Evolutionary conservation across 2,329 filamentous ascomycete species (phyloP).

Genomic region (Orbilia blumenaviensis): DNA sequence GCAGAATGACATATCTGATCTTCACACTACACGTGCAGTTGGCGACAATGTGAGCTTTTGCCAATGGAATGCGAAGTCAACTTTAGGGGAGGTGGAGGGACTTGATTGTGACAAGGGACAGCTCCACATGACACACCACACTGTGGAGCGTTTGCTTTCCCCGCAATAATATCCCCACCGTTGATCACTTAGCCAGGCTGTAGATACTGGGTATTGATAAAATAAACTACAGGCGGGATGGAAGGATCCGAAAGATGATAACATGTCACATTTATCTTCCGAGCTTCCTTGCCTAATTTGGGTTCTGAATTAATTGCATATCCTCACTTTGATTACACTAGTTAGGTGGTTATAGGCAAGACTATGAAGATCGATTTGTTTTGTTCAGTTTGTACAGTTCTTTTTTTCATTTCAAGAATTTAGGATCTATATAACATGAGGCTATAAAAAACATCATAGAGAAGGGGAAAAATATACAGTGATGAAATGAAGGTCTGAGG

Average conservation of each 20-base stretch:
- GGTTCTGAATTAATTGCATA: no score
- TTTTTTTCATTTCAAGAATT: constrained; percentile 21
- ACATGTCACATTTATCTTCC: neutral
- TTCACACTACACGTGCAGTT: constrained; percentile 10
- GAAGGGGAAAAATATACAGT: constrained; percentile 29
- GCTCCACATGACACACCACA: constrained; percentile 5
- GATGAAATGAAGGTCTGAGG: constrained; percentile 21
- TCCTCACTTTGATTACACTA: no score
- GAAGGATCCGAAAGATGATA: neutral
- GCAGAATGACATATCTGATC: constrained; percentile 22
- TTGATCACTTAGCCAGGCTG: neutral
- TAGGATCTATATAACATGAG: constrained; percentile 39
- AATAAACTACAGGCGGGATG: neutral
- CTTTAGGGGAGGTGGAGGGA: no score
- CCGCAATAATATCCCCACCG: constrained; percentile 25
- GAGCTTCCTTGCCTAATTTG: neutral
- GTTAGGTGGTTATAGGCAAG: no score
- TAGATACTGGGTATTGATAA: neutral
- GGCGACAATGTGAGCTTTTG: neutral
- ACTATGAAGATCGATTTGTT: neutral
- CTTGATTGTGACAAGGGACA: neutral
- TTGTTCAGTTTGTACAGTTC: constrained; percentile 24
- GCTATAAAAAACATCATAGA: constrained; percentile 11
- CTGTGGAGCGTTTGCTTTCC: neutral
- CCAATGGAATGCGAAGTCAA: constrained; percentile 3